Evolutionary conservation across 371 early-diverging fungal genomes (phyloP).

Genomic region (Gilbertella persicaria): DNA sequence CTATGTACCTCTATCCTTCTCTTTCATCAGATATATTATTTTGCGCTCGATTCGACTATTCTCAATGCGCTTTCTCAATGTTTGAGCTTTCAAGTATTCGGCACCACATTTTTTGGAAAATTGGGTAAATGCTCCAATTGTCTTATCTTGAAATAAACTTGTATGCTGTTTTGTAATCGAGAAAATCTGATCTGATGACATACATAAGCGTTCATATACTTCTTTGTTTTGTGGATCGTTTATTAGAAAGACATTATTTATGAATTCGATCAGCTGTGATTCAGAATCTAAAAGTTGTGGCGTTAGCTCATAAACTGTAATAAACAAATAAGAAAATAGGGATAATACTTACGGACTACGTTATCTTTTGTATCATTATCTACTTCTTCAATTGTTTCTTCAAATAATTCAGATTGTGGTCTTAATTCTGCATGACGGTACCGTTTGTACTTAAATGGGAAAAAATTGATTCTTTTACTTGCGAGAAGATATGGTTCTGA

Average conservation of each 20-base stretch:
- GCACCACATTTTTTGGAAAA: conserved; percentile 6
- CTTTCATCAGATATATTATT: conserved; percentile 5
- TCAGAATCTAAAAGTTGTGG: conserved; percentile 6
- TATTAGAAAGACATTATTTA: conserved; percentile 8
- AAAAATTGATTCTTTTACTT: conserved; percentile 12
- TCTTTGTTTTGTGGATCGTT: conserved; percentile 6
- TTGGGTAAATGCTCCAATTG: conserved; percentile 4
- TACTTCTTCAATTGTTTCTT: conserved; percentile 12
- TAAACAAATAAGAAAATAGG: conserved; percentile 11
- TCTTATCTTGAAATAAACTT: conserved; percentile 1
- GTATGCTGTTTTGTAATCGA: conserved; percentile 4
- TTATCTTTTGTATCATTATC: conserved; percentile 8
- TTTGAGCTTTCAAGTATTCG: conserved; percentile 7
- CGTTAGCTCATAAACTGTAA: too few relatives aligned
- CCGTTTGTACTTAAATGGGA: conserved; percentile 10
- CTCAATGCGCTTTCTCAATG: conserved; percentile 7
- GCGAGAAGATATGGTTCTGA: conserved; percentile 14
- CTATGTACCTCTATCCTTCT: conserved; percentile 7
- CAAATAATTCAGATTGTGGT: conserved; percentile 9
- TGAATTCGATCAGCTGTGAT: conserved; percentile 11
- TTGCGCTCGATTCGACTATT: conserved; percentile 6
- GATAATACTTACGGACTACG: conserved; percentile 9
- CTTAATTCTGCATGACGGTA: conserved; percentile 11
- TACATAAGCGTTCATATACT: conserved; percentile 2
- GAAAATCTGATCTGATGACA: conserved; percentile 6